Evolutionary conservation across 164 flowering plant species (phyloP), one percentile per base, ranked within the genome.

Genomic region (Magnolia sinica): DNA sequence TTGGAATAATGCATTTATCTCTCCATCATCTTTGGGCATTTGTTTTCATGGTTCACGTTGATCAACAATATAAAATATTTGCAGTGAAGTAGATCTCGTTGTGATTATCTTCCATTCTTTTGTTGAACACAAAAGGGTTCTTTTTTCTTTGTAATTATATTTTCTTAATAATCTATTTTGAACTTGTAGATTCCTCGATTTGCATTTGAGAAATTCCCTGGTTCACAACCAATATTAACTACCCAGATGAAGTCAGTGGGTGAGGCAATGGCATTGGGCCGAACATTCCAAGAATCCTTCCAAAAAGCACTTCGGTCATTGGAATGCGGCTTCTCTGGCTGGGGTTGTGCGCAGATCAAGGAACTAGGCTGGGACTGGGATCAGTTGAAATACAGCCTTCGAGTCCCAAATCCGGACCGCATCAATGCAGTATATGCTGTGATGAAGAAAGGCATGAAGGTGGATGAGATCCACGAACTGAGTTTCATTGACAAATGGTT

Each of bases 221-320:
- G 97, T 20, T 94, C 98, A 20, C 88, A 90, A 84, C 91, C 98
- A 37, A 81, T 91, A 22, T 73, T 94, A 76, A 96, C 99, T 19
- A 96, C 98, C 68, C 99, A 96, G 82, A 94, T 96, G 99, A 96
- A 96, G 81, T 94, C 98, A 65, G 99, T 96, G 77, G 98, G 98
- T 73, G 98, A 96, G 82, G 76, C 97, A 22, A 96, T 96, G 99
- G 98, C 99, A 8, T 71, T 96, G 64, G 98, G 99, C 23, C 92
- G 97, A n/a, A 94, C 99, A 69, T 96, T 96, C 81, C 99, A 96
- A 81, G 98, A 96, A 77, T 96, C 99, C 63, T 96, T 94, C 76
- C 98, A 96, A 82, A 96, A 96, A 81, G 99, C 98, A 22, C 88
- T 96, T 70, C 84, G 99, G 22, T 94, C 99, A 16, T 76, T 94